A percentile compares a stretch with the other conserved stretches of the same genome.
Conservation (phyloP, 2,329 filamentous ascomycete genomes). For the Penicillium sp. region DNA sequence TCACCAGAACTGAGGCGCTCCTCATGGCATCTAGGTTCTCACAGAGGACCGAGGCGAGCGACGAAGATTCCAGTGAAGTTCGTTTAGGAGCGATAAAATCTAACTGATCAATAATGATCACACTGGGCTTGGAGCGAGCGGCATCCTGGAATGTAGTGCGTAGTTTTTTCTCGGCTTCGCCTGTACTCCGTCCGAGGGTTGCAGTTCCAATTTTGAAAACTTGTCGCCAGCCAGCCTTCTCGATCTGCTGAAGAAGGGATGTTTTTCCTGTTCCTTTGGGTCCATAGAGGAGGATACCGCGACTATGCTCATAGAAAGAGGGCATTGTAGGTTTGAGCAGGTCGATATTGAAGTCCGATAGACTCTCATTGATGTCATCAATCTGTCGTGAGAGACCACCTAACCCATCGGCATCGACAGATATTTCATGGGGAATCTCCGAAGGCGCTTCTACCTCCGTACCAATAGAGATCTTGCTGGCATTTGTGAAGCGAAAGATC, state of each 20-base stretch:
- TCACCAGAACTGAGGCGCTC: constrained; percentile 64
- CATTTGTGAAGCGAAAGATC: constrained; percentile 37
- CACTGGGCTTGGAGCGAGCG: constrained; percentile 66
- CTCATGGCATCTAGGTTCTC: constrained; percentile 38
- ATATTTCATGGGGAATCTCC: constrained; percentile 13
- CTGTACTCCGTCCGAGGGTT: constrained; percentile 34
- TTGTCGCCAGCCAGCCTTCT: constrained; percentile 67
- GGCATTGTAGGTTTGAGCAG: constrained; percentile 36
- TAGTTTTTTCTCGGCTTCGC: constrained; percentile 55
- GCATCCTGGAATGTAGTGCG: constrained; percentile 70
- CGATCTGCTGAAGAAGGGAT: constrained; percentile 67
- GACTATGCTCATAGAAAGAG: constrained; percentile 44
- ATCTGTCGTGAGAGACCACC: constrained; percentile 68
- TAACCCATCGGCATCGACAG: constrained; percentile 52
- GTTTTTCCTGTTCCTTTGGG: constrained; percentile 83
- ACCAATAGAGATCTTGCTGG: constrained; percentile 35
- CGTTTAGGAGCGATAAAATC: constrained; percentile 66
- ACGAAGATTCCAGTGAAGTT: constrained; percentile 47
- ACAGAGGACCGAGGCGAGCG: constrained; percentile 42
- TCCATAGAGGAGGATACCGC: constrained; percentile 73
- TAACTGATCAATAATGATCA: constrained; percentile 77
- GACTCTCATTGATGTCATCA: constrained; percentile 63
- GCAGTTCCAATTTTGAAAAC: constrained; percentile 54
- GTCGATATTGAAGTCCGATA: constrained; percentile 55
- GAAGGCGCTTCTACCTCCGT: constrained; percentile 17